These are phyloP conservation scores for Russula foetens DNA, from an alignment of 768 basidiomycete species.

Conservation along the genomic window DNA sequence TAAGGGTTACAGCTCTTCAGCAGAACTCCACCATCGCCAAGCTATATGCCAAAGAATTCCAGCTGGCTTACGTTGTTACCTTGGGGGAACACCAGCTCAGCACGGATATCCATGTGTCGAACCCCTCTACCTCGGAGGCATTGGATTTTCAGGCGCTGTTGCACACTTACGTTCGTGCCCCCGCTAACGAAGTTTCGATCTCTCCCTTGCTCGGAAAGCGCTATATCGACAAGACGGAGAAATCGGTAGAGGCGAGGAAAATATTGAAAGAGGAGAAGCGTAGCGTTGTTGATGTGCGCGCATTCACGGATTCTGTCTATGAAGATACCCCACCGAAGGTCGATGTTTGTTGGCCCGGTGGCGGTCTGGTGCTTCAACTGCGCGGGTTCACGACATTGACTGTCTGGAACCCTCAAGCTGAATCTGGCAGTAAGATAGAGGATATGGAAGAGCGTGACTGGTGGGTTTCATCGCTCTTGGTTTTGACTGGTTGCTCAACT, in stretches of 20 bases:
- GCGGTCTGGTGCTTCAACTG: conserved; percentile 45
- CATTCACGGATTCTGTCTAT: conserved; percentile 71
- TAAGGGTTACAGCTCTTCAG: conserved; percentile 44
- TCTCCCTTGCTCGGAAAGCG: conserved; percentile 52
- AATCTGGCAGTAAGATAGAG: conserved; percentile 58
- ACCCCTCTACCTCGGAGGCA: conserved; percentile 37
- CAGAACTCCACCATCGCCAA: conserved; percentile 51
- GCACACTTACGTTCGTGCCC: conserved; percentile 80
- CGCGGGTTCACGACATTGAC: conserved; percentile 69
- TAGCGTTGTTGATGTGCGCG: conserved; percentile 54
- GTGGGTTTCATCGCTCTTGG: conserved; percentile 35
- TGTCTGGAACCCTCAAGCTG: conserved; percentile 88
- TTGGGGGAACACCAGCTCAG: conserved; percentile 63
- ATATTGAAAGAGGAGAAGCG: conserved; percentile 51
- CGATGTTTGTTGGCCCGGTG: conserved; percentile 50
- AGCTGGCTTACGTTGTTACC: conserved; percentile 75
- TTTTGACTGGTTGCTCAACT: not conserved
- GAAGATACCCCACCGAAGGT: conserved; percentile 52
- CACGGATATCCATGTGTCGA: conserved; percentile 76
- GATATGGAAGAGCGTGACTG: conserved; percentile 92
- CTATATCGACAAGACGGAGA: conserved; percentile 80
- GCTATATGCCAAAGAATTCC: conserved; percentile 57
- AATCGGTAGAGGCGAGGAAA: conserved; percentile 40
- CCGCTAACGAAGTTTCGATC: conserved; percentile 50
- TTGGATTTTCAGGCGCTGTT: conserved; percentile 90